These are phyloP conservation scores for Lentinula boryana DNA, from an alignment of 768 basidiomycete species.

Conservation along the genomic window DNA sequence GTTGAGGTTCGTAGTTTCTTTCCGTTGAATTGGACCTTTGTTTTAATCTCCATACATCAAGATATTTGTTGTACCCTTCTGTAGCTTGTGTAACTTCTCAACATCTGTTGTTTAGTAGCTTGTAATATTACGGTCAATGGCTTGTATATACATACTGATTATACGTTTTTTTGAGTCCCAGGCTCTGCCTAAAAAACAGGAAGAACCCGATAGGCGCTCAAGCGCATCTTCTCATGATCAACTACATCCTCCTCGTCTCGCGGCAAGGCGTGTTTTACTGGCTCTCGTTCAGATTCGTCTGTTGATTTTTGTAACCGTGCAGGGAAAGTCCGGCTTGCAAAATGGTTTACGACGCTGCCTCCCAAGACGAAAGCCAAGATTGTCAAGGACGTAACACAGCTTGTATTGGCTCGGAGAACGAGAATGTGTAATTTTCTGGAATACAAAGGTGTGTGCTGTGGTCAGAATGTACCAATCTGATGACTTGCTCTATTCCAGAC, in stretches of 20 bases:
- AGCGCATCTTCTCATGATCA: conserved; percentile 51
- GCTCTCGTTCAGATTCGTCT: not conserved
- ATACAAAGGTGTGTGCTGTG: conserved; percentile 73
- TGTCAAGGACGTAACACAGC: conserved; percentile 91
- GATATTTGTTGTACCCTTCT: not conserved
- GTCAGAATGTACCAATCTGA: conserved; percentile 21
- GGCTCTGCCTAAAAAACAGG: too few species aligned
- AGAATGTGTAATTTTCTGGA: conserved; percentile 96
- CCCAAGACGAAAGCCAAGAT: conserved; percentile 84
- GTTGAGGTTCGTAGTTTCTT: not conserved
- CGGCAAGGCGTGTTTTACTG: conserved; percentile 63
- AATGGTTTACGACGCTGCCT: conserved; percentile 90
- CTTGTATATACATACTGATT: too few species aligned
- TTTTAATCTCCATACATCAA: not conserved
- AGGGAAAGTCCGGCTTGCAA: conserved; percentile 93
- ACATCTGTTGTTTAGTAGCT: too few species aligned
- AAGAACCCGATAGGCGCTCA: not conserved
- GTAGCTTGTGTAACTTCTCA: not conserved
- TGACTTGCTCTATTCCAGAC: conserved; percentile 53
- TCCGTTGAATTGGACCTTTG: not conserved
- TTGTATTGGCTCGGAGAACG: conserved; percentile 81
- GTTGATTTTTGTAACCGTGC: not conserved
- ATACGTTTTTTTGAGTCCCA: too few species aligned
- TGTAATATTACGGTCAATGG: too few species aligned
- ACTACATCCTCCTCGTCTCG: conserved; percentile 90